These are phyloP conservation scores for Neonothopanus nambi DNA, from an alignment of 1,284 basidiomycete species.

Conservation along the genomic window DNA sequence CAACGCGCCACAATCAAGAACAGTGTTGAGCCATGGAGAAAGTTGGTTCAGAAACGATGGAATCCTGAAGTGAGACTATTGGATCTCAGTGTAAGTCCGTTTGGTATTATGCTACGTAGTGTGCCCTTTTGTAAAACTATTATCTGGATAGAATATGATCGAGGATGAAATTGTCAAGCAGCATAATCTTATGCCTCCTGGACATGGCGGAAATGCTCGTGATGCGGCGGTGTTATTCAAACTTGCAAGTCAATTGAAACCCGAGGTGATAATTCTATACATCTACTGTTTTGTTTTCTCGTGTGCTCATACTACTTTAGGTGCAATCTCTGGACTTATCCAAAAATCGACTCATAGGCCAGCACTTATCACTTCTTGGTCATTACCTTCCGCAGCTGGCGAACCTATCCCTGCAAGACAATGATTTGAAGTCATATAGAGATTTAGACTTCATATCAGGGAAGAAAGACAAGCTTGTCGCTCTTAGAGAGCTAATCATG, in stretches of 20 bases:
- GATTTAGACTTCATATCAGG: slow-evolving; percentile 67
- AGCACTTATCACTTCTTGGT: slow-evolving; percentile 55
- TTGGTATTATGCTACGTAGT: slow-evolving; percentile 16
- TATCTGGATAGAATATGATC: slow-evolving; percentile 45
- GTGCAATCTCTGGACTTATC: slow-evolving; percentile 78
- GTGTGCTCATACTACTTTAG: slow-evolving; percentile 34
- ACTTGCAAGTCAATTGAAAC: slow-evolving; percentile 75
- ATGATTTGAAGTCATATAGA: slow-evolving; percentile 63
- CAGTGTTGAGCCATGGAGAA: slow-evolving; percentile 62
- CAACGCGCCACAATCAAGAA: slow-evolving; percentile 32
- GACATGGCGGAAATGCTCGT: slow-evolving; percentile 57
- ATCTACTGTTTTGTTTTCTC: slow-evolving; percentile 7
- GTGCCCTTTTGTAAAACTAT: neutral
- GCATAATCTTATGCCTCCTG: slow-evolving; percentile 65
- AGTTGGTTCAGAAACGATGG: slow-evolving; percentile 71
- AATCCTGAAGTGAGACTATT: slow-evolving; percentile 69
- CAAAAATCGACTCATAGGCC: slow-evolving; percentile 53
- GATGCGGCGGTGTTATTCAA: slow-evolving; percentile 86
- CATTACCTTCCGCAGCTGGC: slow-evolving; percentile 72
- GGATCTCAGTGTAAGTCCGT: slow-evolving; percentile 71
- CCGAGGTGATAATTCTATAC: slow-evolving; percentile 50
- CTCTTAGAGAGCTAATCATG: slow-evolving; percentile 77
- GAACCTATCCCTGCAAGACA: slow-evolving; percentile 82
- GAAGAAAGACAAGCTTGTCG: slow-evolving; percentile 57
- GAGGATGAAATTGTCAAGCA: slow-evolving; percentile 74